Base-by-base conservation (phyloP, 305 asterid genomes). In the Fraxinus latifolia region DNA sequence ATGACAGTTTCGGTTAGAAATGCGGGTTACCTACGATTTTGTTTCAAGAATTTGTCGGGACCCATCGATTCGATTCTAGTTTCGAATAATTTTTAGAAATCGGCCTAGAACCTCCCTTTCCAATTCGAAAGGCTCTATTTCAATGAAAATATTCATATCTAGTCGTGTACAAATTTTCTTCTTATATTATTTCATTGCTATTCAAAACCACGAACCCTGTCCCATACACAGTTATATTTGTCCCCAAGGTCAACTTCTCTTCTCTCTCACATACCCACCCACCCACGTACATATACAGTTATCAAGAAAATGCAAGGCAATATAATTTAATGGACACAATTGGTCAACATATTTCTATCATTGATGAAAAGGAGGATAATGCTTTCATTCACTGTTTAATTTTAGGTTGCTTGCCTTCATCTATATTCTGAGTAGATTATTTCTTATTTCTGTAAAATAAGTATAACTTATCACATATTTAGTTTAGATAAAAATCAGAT, bases 211-310 rank as follows among this genome's bases (percentile, higher is more conserved):
- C 19, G 19, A 80, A 80, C 73, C 27, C 32, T 80, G 82, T 80
- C 78, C 82, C n/a, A 62, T 62, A 67, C 68, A 72, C 32, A 29
- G 60, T 44, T 25, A 29, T 82, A 55, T 78, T 67, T 79, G 87
- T 84, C 85, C 14, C 85, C 5, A 17, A 53, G 23, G 5, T 60
- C 70, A 62, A 62, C 25, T 21, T 37, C 7, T 1, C 8, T 9
- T 60, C 74, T 65, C 33, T 25, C 55, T 12, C 17, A 11, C 53
- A 44, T 14, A 50, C 21, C 1, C 6, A 47, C 60, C 0, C n/a
- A 42, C n/a, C 0, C 21, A 50, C 17, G 58, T 47, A 47, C 58
- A 15, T 47, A 47, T 47, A 47, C 58, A 44, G 17, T 14, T 3
- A 44, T 47, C 19, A 47, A 14, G 17, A 47, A 47, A 47, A 12